phyloP scores from a whole-genome alignment of 2,329 filamentous ascomycete species.

The Corniculantispora saksenae region DNA sequence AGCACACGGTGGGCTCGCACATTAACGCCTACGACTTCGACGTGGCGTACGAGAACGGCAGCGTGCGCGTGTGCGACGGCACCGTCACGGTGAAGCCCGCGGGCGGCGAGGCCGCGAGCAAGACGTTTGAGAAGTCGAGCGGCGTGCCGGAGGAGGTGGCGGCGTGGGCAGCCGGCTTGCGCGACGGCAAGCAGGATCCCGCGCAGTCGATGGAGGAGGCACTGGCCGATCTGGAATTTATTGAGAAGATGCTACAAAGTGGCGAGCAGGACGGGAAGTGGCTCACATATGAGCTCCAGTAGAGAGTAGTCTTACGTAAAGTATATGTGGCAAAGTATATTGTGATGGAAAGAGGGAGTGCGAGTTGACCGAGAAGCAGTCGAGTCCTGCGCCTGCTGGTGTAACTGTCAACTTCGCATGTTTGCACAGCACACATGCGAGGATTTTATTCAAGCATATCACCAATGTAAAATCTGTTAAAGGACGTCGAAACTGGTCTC shows the following conservation, averaged over 20 bases:
- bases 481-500: background rate
- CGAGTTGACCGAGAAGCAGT: too few relatives aligned
- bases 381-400: too few relatives aligned
- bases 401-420: too few relatives aligned
- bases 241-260: conserved; percentile 53
- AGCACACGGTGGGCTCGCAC: conserved; percentile 58
- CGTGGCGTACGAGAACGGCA: conserved; percentile 59
- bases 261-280: conserved; percentile 44
- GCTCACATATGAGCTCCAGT: conserved; percentile 43
- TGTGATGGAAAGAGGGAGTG: too few relatives aligned
- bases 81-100: conserved; percentile 40
- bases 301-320: background rate
- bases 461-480: too few relatives aligned
- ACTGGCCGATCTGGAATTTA: conserved; percentile 60
- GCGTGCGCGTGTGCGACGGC: conserved; percentile 50
- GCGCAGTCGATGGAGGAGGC: conserved; percentile 59
- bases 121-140: conserved; percentile 50
- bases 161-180: conserved; percentile 59
- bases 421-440: too few relatives aligned
- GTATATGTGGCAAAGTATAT: too few relatives aligned
- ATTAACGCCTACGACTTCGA: conserved; percentile 55
- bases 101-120: conserved; percentile 34
- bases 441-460: too few relatives aligned
- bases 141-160: conserved; percentile 62
- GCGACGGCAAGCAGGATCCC: conserved; percentile 48